Base-by-base conservation (phyloP, 805 yeast species). In the Saccharomycopsis sp. region DNA sequence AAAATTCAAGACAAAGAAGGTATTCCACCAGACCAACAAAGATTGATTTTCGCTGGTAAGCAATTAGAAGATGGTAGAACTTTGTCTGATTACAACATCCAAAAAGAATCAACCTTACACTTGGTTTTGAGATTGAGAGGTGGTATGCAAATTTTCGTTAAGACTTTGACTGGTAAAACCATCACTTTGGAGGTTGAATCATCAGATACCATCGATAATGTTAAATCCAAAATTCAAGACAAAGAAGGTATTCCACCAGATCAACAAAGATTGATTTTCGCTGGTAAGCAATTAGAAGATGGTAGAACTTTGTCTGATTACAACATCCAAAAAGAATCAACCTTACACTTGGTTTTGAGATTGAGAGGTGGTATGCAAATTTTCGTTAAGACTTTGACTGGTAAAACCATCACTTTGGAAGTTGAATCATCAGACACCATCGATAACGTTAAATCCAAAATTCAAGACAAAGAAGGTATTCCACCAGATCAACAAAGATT, bases 1-100 rank as follows among this genome's bases (percentile, higher is more conserved):
- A 88, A 88, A 79, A 88, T 89, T 65, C 95, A 86, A 77, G 96
- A 87, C 75, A 87, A 85, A 74, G 96, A 88, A 70, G 96, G 96
- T 64, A 87, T 88, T 61, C 96, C 97, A 67, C 95, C 96, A 59
- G 96, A 87, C 71, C 96, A 88, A 70, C 97, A 89, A 74, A 83
- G 96, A 74, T 79, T 88, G 62, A 87, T 89, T 74, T 89, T 88
- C 62, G 96, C 96, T 60, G 96, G 96, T 79, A 88, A 87, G 77
- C 96, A 86, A 74, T 80, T 88, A 67, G 96, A 87, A 72, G 93
- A 85, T 55, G 96, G 96, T 58, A 85, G 96, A 78, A 89, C 97
- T 54, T 73, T 89, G 54, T 82, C 95, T 55, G 96, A 89, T 74
- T 89, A 89, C 90, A 89, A 89, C 84, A 89, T 89, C 70, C 96